These are phyloP conservation scores for Aspergillus avenaceus DNA, from an alignment of 495 filamentous ascomycete genomes.

Conservation along the genomic window DNA sequence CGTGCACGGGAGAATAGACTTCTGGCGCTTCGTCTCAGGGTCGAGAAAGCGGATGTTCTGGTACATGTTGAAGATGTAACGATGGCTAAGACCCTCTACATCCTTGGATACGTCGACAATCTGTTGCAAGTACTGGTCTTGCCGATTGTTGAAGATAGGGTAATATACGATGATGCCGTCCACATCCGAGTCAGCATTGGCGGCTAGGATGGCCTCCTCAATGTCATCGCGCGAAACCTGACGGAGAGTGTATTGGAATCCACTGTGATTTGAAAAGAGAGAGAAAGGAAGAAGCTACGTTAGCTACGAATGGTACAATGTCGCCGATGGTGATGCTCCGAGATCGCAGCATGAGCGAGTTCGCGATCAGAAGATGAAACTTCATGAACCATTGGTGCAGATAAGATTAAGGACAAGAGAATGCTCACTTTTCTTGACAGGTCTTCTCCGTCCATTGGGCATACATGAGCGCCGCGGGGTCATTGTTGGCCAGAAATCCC, in stretches of 20 bases:
- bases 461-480: constrained; percentile 88
- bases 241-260: constrained; percentile 82
- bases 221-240: constrained; percentile 79
- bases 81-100: constrained; percentile 91
- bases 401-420: constrained; percentile 15
- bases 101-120: constrained; percentile 88
- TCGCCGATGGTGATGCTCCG: neutral
- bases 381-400: constrained; percentile 17
- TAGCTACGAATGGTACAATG: constrained; percentile 16
- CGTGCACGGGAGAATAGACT: constrained; percentile 92
- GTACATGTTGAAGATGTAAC: constrained; percentile 98
- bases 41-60: constrained; percentile 95
- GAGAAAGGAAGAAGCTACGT: constrained; percentile 12
- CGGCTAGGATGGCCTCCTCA: constrained; percentile 77
- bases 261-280: constrained; percentile 46
- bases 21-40: constrained; percentile 65
- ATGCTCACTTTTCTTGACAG: constrained; percentile 82
- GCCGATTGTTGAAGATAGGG: constrained; percentile 84
- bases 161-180: constrained; percentile 99
- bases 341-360: constrained; percentile 5
- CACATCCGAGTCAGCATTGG: constrained; percentile 71
- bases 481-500: constrained; percentile 86
- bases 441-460: constrained; percentile 97
- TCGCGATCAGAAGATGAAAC: neutral
- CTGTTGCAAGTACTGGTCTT: constrained; percentile 93